These are phyloP conservation scores for Knoxdaviesia capensis DNA, from an alignment of 2,329 filamentous ascomycete species.

Conservation along the genomic window DNA sequence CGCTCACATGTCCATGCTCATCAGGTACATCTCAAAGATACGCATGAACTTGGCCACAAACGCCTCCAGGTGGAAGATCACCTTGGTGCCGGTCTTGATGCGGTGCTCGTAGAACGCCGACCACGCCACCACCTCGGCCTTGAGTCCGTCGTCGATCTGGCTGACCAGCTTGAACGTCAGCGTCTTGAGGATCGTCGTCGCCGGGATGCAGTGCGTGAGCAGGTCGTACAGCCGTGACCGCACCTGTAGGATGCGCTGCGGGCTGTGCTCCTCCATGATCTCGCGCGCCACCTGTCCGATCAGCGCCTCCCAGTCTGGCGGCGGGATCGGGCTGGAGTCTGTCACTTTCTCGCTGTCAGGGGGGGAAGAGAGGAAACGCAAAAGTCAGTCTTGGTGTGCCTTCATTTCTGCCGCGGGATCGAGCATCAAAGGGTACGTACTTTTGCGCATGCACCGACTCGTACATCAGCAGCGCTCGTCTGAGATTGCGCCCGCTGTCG, in stretches of 20 bases:
- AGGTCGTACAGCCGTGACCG: slow-evolving; percentile 92
- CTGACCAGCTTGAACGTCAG: slow-evolving; percentile 83
- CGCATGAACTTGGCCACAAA: slow-evolving; percentile 99
- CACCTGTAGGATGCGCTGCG: slow-evolving; percentile 68
- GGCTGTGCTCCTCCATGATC: slow-evolving; percentile 85
- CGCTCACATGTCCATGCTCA: slow-evolving; percentile 60
- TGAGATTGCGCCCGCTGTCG: slow-evolving; percentile 78
- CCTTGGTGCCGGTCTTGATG: slow-evolving; percentile 78
- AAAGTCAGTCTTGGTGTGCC: neutral
- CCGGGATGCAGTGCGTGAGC: slow-evolving; percentile 88
- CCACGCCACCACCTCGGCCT: slow-evolving; percentile 87
- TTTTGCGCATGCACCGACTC: slow-evolving; percentile 95
- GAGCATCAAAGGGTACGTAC: slow-evolving; percentile 27
- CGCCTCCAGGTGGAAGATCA: slow-evolving; percentile 94
- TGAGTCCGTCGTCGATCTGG: slow-evolving; percentile 72
- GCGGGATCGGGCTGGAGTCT: slow-evolving; percentile 74
- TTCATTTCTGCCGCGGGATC: too few species aligned
- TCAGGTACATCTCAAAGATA: slow-evolving; percentile 74
- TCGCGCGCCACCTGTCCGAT: slow-evolving; percentile 80
- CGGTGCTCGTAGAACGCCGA: slow-evolving; percentile 94
- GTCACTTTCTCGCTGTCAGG: slow-evolving; percentile 62
- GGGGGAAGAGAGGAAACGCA: slow-evolving; percentile 2
- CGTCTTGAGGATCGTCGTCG: slow-evolving; percentile 85
- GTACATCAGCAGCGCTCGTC: slow-evolving; percentile 85
- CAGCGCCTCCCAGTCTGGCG: slow-evolving; percentile 90